These are phyloP conservation scores for Lentinula detonsa DNA, from an alignment of 768 basidiomycete species.

Conservation along the genomic window DNA sequence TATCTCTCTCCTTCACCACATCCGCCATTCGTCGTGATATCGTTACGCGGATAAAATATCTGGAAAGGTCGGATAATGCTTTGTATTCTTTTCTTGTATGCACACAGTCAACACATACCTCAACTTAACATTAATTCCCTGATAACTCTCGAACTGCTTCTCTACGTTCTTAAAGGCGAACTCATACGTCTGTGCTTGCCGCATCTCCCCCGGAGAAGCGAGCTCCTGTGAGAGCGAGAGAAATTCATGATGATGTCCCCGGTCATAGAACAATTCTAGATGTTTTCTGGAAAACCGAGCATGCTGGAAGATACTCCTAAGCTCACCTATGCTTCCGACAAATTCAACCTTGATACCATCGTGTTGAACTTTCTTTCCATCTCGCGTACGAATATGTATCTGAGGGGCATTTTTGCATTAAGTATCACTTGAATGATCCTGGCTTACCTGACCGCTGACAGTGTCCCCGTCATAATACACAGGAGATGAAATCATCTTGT, in stretches of 20 bases:
- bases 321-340: conserved; percentile 88
- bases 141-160: conserved; percentile 98
- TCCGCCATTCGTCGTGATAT: conserved; percentile 92
- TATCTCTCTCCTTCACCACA: conserved; percentile 85
- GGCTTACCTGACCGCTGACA: conserved; percentile 73
- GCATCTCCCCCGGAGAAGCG: conserved; percentile 94
- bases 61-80: conserved; percentile 22
- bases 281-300: background rate
- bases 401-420: conserved; percentile 21
- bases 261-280: conserved; percentile 89
- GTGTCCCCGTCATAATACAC: conserved; percentile 96
- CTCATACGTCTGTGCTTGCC: conserved; percentile 92
- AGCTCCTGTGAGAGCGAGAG: conserved; percentile 92
- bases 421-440: background rate
- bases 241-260: conserved; percentile 98
- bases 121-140: conserved; percentile 97
- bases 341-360: conserved; percentile 99
- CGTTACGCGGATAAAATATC: conserved; percentile 89
- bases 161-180: conserved; percentile 99
- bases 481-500: conserved; percentile 77
- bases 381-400: conserved; percentile 84
- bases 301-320: background rate
- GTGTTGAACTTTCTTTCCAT: conserved; percentile 92
- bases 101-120: conserved; percentile 45
- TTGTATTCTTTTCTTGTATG: background rate